phyloP scores from a whole-genome alignment of 1,139 yeast genomes.

The Candida sanyaensis region DNA sequence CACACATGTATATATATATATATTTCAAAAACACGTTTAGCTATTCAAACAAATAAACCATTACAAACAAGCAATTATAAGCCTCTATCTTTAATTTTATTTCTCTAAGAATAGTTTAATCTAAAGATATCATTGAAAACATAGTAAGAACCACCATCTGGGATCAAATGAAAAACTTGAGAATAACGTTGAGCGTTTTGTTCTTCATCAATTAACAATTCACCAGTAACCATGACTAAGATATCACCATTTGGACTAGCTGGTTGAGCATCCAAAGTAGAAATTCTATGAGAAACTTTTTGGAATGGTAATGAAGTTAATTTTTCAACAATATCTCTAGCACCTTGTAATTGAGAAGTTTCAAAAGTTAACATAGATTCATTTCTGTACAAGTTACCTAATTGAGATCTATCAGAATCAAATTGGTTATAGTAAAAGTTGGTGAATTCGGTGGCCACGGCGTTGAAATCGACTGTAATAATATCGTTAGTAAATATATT shows the following conservation, averaged over 20 bases:
- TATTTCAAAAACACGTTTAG: not conserved
- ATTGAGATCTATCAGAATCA: conserved; percentile 87
- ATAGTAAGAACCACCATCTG: conserved; percentile 87
- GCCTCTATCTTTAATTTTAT: too few species aligned
- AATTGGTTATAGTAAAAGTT: conserved; percentile 94
- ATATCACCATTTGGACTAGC: conserved; percentile 94
- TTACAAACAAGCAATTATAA: too few species aligned
- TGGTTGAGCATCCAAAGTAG: conserved; percentile 97
- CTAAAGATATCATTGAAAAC: conserved; percentile 97
- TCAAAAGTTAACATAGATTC: conserved; percentile 98
- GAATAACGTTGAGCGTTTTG: conserved; percentile 94
- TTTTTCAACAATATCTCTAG: conserved; percentile 88
- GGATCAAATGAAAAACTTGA: conserved; percentile 95
- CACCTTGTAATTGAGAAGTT: conserved; percentile 92
- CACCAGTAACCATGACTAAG: conserved; percentile 97
- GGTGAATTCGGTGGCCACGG: conserved; percentile 81
- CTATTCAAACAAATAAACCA: too few species aligned
- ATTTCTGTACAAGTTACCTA: conserved; percentile 93
- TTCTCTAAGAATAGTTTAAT: conserved; percentile 66
- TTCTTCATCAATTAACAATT: conserved; percentile 88
- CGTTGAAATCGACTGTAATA: conserved; percentile 62
- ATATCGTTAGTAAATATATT: conserved; percentile 15
- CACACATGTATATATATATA: not conserved
- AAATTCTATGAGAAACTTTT: conserved; percentile 89
- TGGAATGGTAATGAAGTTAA: conserved; percentile 84